Evolutionary conservation across 805 yeast genomes (phyloP), one percentile per base, ranked within the genome.

Genomic region (Candida chauliodis): DNA sequence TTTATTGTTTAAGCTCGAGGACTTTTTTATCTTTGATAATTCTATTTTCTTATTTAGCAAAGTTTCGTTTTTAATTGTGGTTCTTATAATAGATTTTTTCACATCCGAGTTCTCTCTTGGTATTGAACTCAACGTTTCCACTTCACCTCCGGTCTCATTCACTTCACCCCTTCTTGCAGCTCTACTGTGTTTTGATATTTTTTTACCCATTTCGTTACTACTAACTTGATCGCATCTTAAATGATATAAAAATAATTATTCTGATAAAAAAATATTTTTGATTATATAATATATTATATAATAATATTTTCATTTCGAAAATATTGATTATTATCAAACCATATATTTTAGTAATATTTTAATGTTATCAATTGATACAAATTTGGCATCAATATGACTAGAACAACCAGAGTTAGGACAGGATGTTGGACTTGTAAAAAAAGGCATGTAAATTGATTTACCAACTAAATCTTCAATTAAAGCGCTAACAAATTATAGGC

Each of bases 81-180:
- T 76, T 58, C 91, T 74, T 42, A 83, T 80, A 44, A 84, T 71
- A 14, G 84, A 78, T 44, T 79, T 75, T 16, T 79, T 66, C 15
- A 78, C 63, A 45, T 80, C 85, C 13, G 80, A 73, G 40, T 71
- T 71, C 45, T 78, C 80, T 56, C 84, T 75, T 34, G 87, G 82
- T 14, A 82, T 57, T 9, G 63, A 56, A 17, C 68, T 63, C 23
- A 84, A 62, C 6, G 71, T 68, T 45, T 69, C 74, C 8, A 73
- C 73, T 49, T 65, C 71, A 25, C 72, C 76, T 3, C 51, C 42
- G 3, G 50, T 61, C 1, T 73, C 70, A 16, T 8, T 13, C 10
- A 63, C 58, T 42, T 71, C 75, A 5, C 81, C 83, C 55, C 88
- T 70, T 62, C 90, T 78, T 2, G 93, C 90, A 2, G 89, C 88